Evolutionary conservation across 805 yeast species (phyloP).

Genomic region (Ogataea minuta): DNA sequence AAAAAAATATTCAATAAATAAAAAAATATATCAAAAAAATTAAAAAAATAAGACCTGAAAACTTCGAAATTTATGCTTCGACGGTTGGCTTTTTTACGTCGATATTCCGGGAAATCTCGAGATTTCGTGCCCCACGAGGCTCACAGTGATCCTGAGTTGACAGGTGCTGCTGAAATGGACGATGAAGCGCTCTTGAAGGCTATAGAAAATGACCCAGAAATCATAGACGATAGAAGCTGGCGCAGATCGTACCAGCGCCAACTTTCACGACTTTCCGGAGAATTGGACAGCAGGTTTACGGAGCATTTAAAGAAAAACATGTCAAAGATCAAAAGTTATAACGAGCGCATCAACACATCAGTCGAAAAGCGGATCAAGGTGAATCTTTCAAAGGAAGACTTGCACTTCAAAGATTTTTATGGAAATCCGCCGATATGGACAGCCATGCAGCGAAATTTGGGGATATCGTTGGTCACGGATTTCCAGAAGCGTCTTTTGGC

Average conservation of each 20-base stretch:
- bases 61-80: constrained; percentile 2
- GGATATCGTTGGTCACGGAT: constrained; percentile 25
- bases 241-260: constrained; percentile 18
- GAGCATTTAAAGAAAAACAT: constrained; percentile 23
- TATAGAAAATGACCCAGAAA: constrained; percentile 8
- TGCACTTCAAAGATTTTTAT: constrained; percentile 23
- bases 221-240: constrained; percentile 17
- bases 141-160: not conserved
- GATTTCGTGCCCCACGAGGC: constrained; percentile 2
- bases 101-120: not conserved
- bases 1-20: constrained; percentile 6
- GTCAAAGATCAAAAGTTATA: constrained; percentile 27
- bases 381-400: constrained; percentile 15
- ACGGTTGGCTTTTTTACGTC: constrained; percentile 3
- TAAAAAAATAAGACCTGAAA: not conserved
- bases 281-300: constrained; percentile 22
- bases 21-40: constrained; percentile 9
- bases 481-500: constrained; percentile 32
- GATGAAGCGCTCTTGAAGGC: constrained; percentile 10
- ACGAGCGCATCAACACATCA: constrained; percentile 17
- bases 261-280: constrained; percentile 19
- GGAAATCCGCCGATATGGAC: constrained; percentile 13
- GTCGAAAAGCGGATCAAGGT: constrained; percentile 26
- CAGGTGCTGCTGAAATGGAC: not conserved
- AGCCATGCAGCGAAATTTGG: constrained; percentile 19